Conservation (phyloP, 768 basidiomycete species). For the Brasilioporus rufonigricans region DNA sequence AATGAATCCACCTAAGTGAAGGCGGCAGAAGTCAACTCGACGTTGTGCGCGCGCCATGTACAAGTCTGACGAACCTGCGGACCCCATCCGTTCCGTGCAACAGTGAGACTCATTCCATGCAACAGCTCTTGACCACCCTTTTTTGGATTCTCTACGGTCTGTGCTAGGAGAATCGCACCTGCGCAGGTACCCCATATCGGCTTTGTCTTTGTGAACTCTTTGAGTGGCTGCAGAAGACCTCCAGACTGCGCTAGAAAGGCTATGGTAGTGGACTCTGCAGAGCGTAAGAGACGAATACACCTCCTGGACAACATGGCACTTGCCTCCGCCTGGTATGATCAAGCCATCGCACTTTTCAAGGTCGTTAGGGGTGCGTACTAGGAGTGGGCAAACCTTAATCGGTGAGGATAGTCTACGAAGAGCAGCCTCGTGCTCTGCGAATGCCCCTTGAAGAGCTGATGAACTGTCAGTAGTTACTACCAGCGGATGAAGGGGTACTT, state of each 20-base stretch:
- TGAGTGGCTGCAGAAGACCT: slow-evolving; percentile 78
- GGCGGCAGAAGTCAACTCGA: background rate
- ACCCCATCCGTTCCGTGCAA: slow-evolving; percentile 93
- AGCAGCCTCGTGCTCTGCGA: slow-evolving; percentile 78
- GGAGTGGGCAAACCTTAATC: slow-evolving; percentile 44
- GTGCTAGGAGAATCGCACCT: slow-evolving; percentile 85
- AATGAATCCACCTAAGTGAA: slow-evolving; percentile 79
- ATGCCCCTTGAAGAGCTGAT: slow-evolving; percentile 89
- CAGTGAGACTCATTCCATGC: slow-evolving; percentile 74
- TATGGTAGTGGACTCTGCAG: slow-evolving; percentile 87
- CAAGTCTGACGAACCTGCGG: slow-evolving; percentile 58
- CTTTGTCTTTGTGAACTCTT: slow-evolving; percentile 65
- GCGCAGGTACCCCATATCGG: slow-evolving; percentile 97
- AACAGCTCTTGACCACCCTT: slow-evolving; percentile 86
- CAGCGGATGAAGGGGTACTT: slow-evolving; percentile 14
- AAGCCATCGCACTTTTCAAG: slow-evolving; percentile 76
- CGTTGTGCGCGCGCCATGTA: background rate
- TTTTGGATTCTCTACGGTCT: slow-evolving; percentile 71
- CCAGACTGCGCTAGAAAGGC: slow-evolving; percentile 69
- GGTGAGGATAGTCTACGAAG: slow-evolving; percentile 56
- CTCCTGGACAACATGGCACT: slow-evolving; percentile 15
- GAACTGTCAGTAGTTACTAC: background rate
- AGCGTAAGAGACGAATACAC: background rate
- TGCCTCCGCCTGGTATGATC: slow-evolving; percentile 91
- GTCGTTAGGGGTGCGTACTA: slow-evolving; percentile 76